Base-by-base conservation (phyloP, 2,329 filamentous ascomycete genomes). In the Fusarium palustre region DNA sequence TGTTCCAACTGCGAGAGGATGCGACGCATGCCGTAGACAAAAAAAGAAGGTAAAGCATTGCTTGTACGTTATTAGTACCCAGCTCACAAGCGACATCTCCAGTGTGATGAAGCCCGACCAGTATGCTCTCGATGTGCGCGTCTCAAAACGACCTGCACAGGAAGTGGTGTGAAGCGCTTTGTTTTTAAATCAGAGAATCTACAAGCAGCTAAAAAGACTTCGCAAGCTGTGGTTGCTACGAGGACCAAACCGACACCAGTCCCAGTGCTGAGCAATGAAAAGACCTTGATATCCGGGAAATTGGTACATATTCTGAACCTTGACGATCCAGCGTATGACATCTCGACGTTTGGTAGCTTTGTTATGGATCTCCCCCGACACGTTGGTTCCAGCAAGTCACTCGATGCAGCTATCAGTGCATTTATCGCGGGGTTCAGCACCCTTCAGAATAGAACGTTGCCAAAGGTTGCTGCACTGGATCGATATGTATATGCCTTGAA, bases 81-180 rank as follows among this genome's bases (percentile, higher is more conserved):
- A 2, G 6, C 15, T n/a, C 13, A 28, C 45, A 22, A 20, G 31
- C n/a, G 2, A 30, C 4, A 15, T 15, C 6, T 11, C 13, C 9
- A 70, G 67, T 70, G 68, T n/a, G 68, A 70, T 30, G 53, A 70
- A 31, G 10, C 20, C 5, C 53, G 66, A 28, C 64, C 61, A 5
- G n/a, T 55, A 1, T 66, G 63, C 9, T 34, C 61, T 5, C 9
- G 63, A 22, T 66, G 63, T 15, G 28, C 55, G 0, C 34, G 61
- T 2, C 63, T 66, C 22, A 55, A 43, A 22, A 39, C 59, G 6
- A 4, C 42, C 5, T 66, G 63, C 4, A 50, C 24, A 3, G 63
- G 63, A 13, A 24, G 36, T 5, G 55, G 63, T 1, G 38, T 66
- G 1, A 60, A 66, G 22, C 33, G 63, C n/a, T 66, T 66, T 11